Evolutionary conservation across 2,329 filamentous ascomycete genomes (phyloP).

Genomic region (Pseudogymnoascus pannorum): DNA sequence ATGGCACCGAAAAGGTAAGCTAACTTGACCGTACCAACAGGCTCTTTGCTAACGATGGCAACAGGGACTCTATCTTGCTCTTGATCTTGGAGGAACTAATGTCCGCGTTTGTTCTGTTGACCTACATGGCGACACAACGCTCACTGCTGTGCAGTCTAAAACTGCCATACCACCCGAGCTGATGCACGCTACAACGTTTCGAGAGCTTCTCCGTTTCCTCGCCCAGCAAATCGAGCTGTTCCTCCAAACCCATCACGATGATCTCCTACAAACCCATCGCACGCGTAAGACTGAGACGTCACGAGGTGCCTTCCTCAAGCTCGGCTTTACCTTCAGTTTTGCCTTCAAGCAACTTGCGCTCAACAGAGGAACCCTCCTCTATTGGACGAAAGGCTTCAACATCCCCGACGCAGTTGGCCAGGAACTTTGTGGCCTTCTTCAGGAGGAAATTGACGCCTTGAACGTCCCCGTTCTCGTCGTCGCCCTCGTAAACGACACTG

Average conservation of each 20-base stretch:
- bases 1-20: slow-evolving; percentile 89
- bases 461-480: slow-evolving; percentile 88
- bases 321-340: slow-evolving; percentile 99
- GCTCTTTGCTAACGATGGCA: slow-evolving; percentile 11
- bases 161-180: slow-evolving; percentile 81
- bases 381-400: slow-evolving; percentile 98
- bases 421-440: slow-evolving; percentile 86
- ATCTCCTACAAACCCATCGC: slow-evolving; percentile 70
- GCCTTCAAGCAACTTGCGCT: slow-evolving; percentile 90
- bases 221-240: slow-evolving; percentile 89
- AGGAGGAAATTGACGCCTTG: slow-evolving; percentile 80
- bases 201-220: slow-evolving; percentile 85
- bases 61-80: slow-evolving; percentile 83
- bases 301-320: slow-evolving; percentile 72
- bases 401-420: slow-evolving; percentile 91
- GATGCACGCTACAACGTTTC: slow-evolving; percentile 80
- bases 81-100: slow-evolving; percentile 97
- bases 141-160: slow-evolving; percentile 88
- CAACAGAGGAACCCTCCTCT: slow-evolving; percentile 87
- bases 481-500: slow-evolving; percentile 93
- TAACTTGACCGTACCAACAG: neutral
- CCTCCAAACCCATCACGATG: slow-evolving; percentile 76
- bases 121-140: slow-evolving; percentile 89
- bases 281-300: slow-evolving; percentile 56
- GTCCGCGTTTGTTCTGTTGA: slow-evolving; percentile 95